Evolutionary conservation across 495 filamentous ascomycete genomes (phyloP), one percentile per base, ranked within the genome.

Genomic region (Lineolata rhizophorae): DNA sequence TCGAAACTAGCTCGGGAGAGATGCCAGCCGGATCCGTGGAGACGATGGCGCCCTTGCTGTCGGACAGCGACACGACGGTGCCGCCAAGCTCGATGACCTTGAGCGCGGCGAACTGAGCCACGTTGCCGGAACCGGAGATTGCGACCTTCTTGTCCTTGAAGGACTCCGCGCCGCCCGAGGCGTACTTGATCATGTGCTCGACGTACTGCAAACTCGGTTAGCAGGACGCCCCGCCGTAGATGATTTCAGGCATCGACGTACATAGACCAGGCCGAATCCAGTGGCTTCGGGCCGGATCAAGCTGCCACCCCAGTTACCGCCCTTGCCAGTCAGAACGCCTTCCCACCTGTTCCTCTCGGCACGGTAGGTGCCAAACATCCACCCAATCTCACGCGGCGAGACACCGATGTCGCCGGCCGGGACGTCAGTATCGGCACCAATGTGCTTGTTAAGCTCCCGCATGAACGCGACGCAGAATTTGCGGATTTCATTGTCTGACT

Each of bases 391-490:
- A 36, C 84, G 76, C 42, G 71, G 69, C 35, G 72, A 73, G 39
- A 95, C 79, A 52, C 90, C 79, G 47, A 94, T 95, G 54, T 97
- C 77, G 53, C 87, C 79, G 40, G 87, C 81, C 34, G 87, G 80
- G 20, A 97, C 80, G 49, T 97, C 84, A 34, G 84, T 94, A 52
- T 91, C 74, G 45, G 84, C 81, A 39, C 87, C 87, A 45, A 97
- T 95, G 64, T 97, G 83, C 57, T 77, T 77, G 63, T 62, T 73
- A 24, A 97, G 70, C 61, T 92, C 76, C 35, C 72, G 70, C 87
- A 97, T 95, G 65, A 95, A 97, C 37, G 82, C 57, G 26, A 76
- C 70, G 62, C 87, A 97, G 72, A 97, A 97, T 42, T 79, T 80
- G 41, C 87, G 80, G 62, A 97, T 95, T 65, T 97, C 87, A 50